A percentile compares a stretch with the other conserved stretches of the same genome.
Evolutionary conservation across 2,329 filamentous ascomycete genomes (phyloP).

Genomic region (Phialemonium atrogriseum): DNA sequence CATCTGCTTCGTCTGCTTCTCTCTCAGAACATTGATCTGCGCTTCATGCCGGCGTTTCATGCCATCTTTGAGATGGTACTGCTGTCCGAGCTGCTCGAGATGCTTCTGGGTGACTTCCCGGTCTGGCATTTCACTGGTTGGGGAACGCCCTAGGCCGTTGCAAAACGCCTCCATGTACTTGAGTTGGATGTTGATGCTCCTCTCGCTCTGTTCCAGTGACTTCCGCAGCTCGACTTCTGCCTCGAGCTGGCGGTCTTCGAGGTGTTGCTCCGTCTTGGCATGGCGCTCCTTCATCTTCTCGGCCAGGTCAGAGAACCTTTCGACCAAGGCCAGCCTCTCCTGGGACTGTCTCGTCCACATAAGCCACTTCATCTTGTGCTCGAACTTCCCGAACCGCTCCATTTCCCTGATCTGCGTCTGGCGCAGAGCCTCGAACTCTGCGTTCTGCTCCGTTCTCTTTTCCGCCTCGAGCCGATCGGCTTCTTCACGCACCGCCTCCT

Average conservation of each 20-base stretch:
- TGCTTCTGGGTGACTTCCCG: slow-evolving; percentile 52
- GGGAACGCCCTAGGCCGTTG: slow-evolving; percentile 37
- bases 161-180: slow-evolving; percentile 61
- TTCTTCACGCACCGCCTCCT: slow-evolving; percentile 32
- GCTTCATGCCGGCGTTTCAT: slow-evolving; percentile 51
- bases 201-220: slow-evolving; percentile 47
- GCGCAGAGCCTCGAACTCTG: slow-evolving; percentile 35
- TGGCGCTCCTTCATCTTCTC: slow-evolving; percentile 49
- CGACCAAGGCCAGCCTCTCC: slow-evolving; percentile 35
- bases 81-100: slow-evolving; percentile 48
- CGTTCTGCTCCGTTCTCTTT: slow-evolving; percentile 33
- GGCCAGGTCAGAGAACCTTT: slow-evolving; percentile 37
- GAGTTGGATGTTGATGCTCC: slow-evolving; percentile 48
- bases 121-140: slow-evolving; percentile 27
- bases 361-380: slow-evolving; percentile 36
- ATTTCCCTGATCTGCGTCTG: slow-evolving; percentile 41
- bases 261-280: slow-evolving; percentile 39
- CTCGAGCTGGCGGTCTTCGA: slow-evolving; percentile 54
- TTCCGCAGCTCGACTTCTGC: slow-evolving; percentile 52
- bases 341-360: slow-evolving; percentile 43
- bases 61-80: slow-evolving; percentile 52
- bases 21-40: slow-evolving; percentile 58
- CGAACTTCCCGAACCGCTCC: slow-evolving; percentile 41
- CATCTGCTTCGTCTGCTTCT: slow-evolving; percentile 53
- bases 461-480: slow-evolving; percentile 34